Base-by-base conservation (phyloP, 2,329 filamentous ascomycete genomes). In the Trichoderma atroviride region DNA sequence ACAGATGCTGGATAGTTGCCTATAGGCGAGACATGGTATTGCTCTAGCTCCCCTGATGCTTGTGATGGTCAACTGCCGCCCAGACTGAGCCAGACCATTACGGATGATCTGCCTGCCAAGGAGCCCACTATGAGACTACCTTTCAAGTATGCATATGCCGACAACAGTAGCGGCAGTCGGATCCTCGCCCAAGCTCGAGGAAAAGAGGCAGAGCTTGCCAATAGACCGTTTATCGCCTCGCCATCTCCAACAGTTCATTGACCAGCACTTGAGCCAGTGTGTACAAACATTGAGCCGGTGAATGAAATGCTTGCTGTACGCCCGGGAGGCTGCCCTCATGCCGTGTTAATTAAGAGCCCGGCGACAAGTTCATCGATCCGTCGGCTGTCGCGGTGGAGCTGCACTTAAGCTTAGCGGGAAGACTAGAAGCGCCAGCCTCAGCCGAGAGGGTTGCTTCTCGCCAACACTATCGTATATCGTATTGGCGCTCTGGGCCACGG, bases 321-420 rank as follows among this genome's bases (percentile, higher is more conserved):
- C 19, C 55, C 6, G 6, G 16, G 22, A 24, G 22, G 27, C 27
- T 31, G 5, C 3, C 1, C 5, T 47, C 31, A 11, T 35, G 13
- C 4, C 33, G 22, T 50, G 13, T 10, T 5, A 59, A 11, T 27
- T 16, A 7, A 16, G 3, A 37, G 7, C n/a, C 33, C 9, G 9
- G 16, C 35, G 40, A 19, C 24, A 9, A 27, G 29, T 6, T 27
- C 40, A 43, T 7, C 40, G 40, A 43, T 40, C 31, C 40, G 24
- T 35, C 63, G 63, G 63, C 55, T 67, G 55, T 67, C 63, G 63
- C 63, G n/a, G 40, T 43, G 63, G 63, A 52, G 63, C 43, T 22
- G 63, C 63, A 52, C 65, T 68, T 68, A 68, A 68, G 65, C 65
- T 68, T 68, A 61, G 57, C 57, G 40, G 22, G 33, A 52, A 47